phyloP scores from a whole-genome alignment of 306 rosid genomes.

The Abrus precatorius region DNA sequence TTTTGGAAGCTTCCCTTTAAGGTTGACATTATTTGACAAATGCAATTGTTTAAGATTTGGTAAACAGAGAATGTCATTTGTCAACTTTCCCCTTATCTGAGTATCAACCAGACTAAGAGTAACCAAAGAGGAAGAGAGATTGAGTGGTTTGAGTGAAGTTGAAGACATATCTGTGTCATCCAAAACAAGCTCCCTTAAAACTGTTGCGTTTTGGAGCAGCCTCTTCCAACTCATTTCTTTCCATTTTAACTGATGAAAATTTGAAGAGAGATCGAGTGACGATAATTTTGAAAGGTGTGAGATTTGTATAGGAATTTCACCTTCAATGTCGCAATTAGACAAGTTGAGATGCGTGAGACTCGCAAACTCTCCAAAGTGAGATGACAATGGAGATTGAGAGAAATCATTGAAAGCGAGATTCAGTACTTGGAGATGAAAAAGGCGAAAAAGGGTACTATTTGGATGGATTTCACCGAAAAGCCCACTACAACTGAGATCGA shows the following conservation, averaged over 20 bases:
- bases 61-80: not conserved
- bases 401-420: not conserved
- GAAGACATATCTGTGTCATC: not conserved
- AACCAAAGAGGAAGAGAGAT: constrained; percentile 27
- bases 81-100: not conserved
- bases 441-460: not conserved
- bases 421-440: constrained; percentile 1
- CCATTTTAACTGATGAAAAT: not conserved
- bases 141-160: not conserved
- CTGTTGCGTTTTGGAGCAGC: not conserved
- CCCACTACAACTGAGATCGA: not conserved
- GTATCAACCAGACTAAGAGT: not conserved
- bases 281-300: constrained; percentile 14
- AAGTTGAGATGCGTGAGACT: not conserved
- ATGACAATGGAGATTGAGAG: not conserved
- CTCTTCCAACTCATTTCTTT: not conserved
- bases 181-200: not conserved
- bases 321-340: not conserved
- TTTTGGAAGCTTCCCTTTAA: not conserved
- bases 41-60: not conserved
- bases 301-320: constrained; percentile 14
- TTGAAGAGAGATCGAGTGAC: not conserved
- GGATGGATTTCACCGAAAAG: not conserved
- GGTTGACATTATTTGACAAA: not conserved
- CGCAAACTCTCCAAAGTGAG: not conserved